phyloP scores from a whole-genome alignment of 306 rosid genomes.

The Prunus kanzakura region DNA sequence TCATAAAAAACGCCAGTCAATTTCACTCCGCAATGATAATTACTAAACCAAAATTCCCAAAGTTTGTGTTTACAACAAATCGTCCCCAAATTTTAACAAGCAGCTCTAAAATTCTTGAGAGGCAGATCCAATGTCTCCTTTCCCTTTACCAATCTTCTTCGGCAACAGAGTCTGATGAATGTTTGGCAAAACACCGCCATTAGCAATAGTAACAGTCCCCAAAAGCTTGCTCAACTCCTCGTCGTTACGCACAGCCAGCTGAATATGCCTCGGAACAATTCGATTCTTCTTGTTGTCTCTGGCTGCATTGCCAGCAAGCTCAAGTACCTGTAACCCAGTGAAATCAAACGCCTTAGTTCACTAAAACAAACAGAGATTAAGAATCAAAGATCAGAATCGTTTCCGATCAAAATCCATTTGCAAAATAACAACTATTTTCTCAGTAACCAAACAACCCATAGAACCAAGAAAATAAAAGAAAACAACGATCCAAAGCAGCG shows the following conservation, averaged over 20 bases:
- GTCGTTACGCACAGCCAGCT: slow-evolving; percentile 76
- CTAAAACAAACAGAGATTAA: not conserved
- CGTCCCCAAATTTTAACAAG: not conserved
- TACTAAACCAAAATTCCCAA: not conserved
- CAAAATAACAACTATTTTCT: not conserved
- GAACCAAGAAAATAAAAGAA: not conserved
- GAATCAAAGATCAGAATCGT: not conserved
- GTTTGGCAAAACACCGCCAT: slow-evolving; percentile 60
- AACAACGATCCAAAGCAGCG: not conserved
- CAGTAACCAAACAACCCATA: not conserved
- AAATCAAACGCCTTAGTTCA: too few species aligned
- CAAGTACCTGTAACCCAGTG: slow-evolving; percentile 38
- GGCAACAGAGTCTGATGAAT: slow-evolving; percentile 62
- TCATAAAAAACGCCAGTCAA: too few species aligned
- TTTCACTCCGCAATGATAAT: too few species aligned
- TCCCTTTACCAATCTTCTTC: slow-evolving; percentile 49
- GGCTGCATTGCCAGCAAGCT: slow-evolving; percentile 62
- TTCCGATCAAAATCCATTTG: not conserved
- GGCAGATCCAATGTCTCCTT: slow-evolving; percentile 55
- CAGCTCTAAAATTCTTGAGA: slow-evolving; percentile 51
- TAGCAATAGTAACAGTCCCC: slow-evolving; percentile 66
- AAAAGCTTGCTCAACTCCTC: slow-evolving; percentile 70
- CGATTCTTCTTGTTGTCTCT: slow-evolving; percentile 73
- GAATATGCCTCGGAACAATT: slow-evolving; percentile 69
- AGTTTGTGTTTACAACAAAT: slow-evolving; percentile 5